These are phyloP conservation scores for Melampsora larici-populina DNA, from an alignment of 1,284 basidiomycete species.

Conservation along the genomic window DNA sequence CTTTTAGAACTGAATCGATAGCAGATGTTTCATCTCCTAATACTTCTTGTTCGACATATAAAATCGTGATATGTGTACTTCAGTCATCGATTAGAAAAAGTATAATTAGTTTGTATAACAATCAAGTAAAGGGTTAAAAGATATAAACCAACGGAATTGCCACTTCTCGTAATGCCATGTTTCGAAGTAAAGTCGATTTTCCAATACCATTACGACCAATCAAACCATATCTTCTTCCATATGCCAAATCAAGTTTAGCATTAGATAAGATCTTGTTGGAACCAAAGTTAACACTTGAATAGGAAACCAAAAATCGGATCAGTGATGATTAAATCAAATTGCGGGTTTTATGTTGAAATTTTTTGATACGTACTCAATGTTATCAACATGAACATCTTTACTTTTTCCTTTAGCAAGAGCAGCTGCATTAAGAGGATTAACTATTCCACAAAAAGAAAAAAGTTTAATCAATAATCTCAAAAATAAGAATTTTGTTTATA, in stretches of 20 bases:
- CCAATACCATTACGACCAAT: slow-evolving; percentile 77
- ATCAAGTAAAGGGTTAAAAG: not conserved
- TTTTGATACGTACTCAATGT: slow-evolving; percentile 65
- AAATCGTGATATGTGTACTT: slow-evolving; percentile 79
- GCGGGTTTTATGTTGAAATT: too few species aligned
- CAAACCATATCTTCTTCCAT: slow-evolving; percentile 56
- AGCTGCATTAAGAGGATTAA: slow-evolving; percentile 87
- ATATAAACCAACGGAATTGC: slow-evolving; percentile 64
- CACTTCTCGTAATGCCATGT: slow-evolving; percentile 92
- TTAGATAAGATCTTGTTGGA: slow-evolving; percentile 85
- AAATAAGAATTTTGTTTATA: not conserved
- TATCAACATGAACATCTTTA: slow-evolving; percentile 92
- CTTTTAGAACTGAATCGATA: slow-evolving; percentile 88
- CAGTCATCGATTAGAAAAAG: not conserved
- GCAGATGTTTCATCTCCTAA: slow-evolving; percentile 88
- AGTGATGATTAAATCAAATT: slow-evolving; percentile 41
- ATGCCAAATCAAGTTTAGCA: slow-evolving; percentile 48
- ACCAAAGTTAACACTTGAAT: slow-evolving; percentile 69
- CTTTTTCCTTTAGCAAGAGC: slow-evolving; percentile 81
- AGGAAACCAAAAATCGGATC: not conserved
- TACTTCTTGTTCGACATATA: slow-evolving; percentile 98
- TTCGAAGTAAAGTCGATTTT: slow-evolving; percentile 93
- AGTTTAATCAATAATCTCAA: not conserved
- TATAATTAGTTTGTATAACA: not conserved
- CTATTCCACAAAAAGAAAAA: slow-evolving; percentile 56